A percentile compares a stretch with the other conserved stretches of the same genome.
phyloP scores from a whole-genome alignment of 257 asterid genomes.

The Salvia splendens region DNA sequence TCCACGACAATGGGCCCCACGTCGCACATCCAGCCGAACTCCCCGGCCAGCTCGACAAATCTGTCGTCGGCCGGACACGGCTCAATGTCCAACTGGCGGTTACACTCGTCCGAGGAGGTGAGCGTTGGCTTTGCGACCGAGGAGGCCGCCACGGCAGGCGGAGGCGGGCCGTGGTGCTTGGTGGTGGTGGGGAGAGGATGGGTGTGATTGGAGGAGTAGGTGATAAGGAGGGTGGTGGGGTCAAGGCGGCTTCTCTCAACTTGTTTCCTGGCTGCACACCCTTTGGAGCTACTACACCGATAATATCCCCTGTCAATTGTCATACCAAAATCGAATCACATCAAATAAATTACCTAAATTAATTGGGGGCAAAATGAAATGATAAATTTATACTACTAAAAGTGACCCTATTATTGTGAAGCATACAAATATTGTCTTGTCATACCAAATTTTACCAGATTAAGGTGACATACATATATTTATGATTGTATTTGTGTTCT shows the following conservation, averaged over 20 bases:
- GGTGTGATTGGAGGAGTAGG: slow-evolving; percentile 69
- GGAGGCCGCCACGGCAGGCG: slow-evolving; percentile 1
- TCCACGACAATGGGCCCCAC: slow-evolving; percentile 57
- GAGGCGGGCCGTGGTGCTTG: slow-evolving; percentile 35
- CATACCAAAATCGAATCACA: slow-evolving; percentile 31
- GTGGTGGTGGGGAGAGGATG: slow-evolving; percentile 55
- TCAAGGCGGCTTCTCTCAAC: slow-evolving; percentile 76
- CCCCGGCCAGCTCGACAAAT: slow-evolving; percentile 58
- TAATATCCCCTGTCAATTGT: slow-evolving; percentile 87
- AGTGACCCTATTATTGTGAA: slow-evolving; percentile 2
- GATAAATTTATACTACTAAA: neutral
- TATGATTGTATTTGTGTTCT: neutral
- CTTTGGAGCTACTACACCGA: slow-evolving; percentile 80
- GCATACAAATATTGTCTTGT: slow-evolving; percentile 27
- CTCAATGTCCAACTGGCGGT: slow-evolving; percentile 45
- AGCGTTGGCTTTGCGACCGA: slow-evolving; percentile 23
- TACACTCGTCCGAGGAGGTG: slow-evolving; percentile 44
- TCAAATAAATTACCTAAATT: neutral
- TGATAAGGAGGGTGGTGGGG: slow-evolving; percentile 72
- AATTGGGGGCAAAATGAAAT: neutral
- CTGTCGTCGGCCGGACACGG: slow-evolving; percentile 35
- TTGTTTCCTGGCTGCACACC: slow-evolving; percentile 87
- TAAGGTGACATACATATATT: neutral
- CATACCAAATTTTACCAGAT: neutral
- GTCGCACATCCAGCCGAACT: slow-evolving; percentile 66